phyloP scores from a whole-genome alignment of 345 rosid genomes.

The Citrus sinensis region DVS_A1.0 CM039167.1:8684501-8685000 shows the following conservation, averaged over 20 bases:
- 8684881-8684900: slow-evolving; percentile 35
- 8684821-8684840: slow-evolving; percentile 26
- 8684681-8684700: slow-evolving; percentile 46
- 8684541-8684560: slow-evolving; percentile 98
- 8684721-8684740: slow-evolving; percentile 73
- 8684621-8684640: slow-evolving; percentile 62
- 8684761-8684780: slow-evolving; percentile 91
- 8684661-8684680: slow-evolving; percentile 50
- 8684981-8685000: slow-evolving; percentile 45
- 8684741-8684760: slow-evolving; percentile 91
- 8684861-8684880: slow-evolving; percentile 46
- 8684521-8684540: slow-evolving; percentile 82
- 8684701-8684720: slow-evolving; percentile 65
- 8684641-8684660: slow-evolving; percentile 72
- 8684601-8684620: slow-evolving; percentile 78
- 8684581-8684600: slow-evolving; percentile 73
- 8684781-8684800: slow-evolving; percentile 58
- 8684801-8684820: slow-evolving; percentile 45
- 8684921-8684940: slow-evolving; percentile 36
- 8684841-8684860: slow-evolving; percentile 41
- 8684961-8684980: slow-evolving; percentile 91
- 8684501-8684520: not conserved
- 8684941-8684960: slow-evolving; percentile 78
- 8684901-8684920: slow-evolving; percentile 33
- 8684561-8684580: slow-evolving; percentile 88